Percentiles rank a stretch among this genome's conserved stretches.
phyloP scores from a whole-genome alignment of 306 rosid genomes.

The Luffa aegyptiaca region DNA sequence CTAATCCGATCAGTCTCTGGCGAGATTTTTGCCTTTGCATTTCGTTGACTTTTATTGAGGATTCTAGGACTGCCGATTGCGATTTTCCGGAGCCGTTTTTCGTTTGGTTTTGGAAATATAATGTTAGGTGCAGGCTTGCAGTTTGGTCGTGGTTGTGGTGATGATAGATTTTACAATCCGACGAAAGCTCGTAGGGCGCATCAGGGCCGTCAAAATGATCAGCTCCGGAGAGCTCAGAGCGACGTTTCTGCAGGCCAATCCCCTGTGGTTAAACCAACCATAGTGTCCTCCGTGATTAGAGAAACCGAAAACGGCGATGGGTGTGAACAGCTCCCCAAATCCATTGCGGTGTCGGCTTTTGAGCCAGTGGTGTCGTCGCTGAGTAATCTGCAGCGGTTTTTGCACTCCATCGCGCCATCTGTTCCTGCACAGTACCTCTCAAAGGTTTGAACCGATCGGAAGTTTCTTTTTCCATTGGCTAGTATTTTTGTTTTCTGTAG shows the following conservation, averaged over 20 bases:
- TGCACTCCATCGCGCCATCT: slow-evolving; percentile 60
- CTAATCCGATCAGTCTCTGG: neutral
- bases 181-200: slow-evolving; percentile 40
- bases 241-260: slow-evolving; percentile 1
- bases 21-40: neutral
- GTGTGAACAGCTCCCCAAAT: slow-evolving; percentile 16
- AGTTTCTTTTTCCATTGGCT: neutral
- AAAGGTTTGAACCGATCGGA: slow-evolving; percentile 34
- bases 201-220: slow-evolving; percentile 18
- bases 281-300: neutral
- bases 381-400: slow-evolving; percentile 65
- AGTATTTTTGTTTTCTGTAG: neutral
- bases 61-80: slow-evolving; percentile 25
- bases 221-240: slow-evolving; percentile 12
- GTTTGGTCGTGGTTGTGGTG: slow-evolving; percentile 51
- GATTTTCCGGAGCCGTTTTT: slow-evolving; percentile 18
- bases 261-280: neutral
- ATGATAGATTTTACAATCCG: slow-evolving; percentile 52
- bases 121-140: slow-evolving; percentile 63
- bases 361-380: slow-evolving; percentile 17
- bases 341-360: slow-evolving; percentile 2
- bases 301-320: slow-evolving; percentile 39
- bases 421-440: slow-evolving; percentile 51
- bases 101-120: slow-evolving; percentile 6
- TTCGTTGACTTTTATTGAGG: slow-evolving; percentile 14